phyloP scores from a whole-genome alignment of 345 rosid genomes.

The Carallia pectinifolia region DNA sequence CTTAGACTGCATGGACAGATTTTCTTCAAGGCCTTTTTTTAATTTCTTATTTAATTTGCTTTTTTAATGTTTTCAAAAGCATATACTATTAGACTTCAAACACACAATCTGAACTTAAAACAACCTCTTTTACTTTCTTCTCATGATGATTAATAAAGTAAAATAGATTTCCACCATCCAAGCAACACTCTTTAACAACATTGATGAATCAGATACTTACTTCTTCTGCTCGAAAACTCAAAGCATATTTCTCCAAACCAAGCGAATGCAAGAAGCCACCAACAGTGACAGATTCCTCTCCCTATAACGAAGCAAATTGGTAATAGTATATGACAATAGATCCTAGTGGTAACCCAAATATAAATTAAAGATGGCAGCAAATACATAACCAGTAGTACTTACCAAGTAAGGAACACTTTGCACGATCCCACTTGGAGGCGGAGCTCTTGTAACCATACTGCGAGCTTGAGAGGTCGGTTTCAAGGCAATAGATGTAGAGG shows the following conservation, averaged over 20 bases:
- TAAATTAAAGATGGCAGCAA: not conserved
- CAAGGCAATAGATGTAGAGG: constrained; percentile 2
- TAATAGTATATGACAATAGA: not conserved
- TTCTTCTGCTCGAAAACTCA: constrained; percentile 51
- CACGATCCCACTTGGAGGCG: constrained; percentile 21
- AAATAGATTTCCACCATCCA: not conserved
- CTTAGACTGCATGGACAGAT: not conserved
- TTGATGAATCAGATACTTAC: constrained; percentile 35
- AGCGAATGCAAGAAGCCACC: constrained; percentile 45
- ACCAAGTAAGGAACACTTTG: constrained; percentile 35
- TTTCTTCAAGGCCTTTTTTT: too few species aligned
- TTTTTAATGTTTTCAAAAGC: not conserved
- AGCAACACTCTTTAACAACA: not conserved
- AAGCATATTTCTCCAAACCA: constrained; percentile 48
- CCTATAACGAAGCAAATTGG: constrained; percentile 22
- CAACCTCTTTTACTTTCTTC: not conserved
- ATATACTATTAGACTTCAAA: not conserved
- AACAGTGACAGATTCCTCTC: constrained; percentile 34
- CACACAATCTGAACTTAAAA: not conserved
- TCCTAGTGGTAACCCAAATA: not conserved
- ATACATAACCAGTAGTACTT: constrained; percentile 8
- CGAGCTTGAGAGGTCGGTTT: constrained; percentile 15
- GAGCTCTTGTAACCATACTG: constrained; percentile 6
- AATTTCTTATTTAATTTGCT: too few species aligned
- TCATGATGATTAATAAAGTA: not conserved